phyloP scores from a whole-genome alignment of 768 basidiomycete genomes.

The Collybia sordida region DNA sequence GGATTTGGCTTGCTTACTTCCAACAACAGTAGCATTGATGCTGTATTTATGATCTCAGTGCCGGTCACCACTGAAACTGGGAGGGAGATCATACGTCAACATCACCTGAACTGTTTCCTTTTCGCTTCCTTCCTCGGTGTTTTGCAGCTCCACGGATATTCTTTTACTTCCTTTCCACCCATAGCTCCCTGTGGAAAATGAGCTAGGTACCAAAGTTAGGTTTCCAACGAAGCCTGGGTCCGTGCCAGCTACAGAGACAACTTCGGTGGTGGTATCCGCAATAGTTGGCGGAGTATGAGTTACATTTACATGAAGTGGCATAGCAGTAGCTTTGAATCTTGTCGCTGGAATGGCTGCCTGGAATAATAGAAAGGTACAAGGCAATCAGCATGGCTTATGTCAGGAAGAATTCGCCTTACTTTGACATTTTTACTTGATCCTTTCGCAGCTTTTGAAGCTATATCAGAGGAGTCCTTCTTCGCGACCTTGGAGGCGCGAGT shows the following conservation, averaged over 20 bases:
- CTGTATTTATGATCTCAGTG: slow-evolving; percentile 32
- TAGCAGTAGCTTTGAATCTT: slow-evolving; percentile 62
- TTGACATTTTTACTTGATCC: slow-evolving; percentile 44
- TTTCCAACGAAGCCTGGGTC: slow-evolving; percentile 66
- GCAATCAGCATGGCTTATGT: slow-evolving; percentile 4
- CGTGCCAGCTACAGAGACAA: slow-evolving; percentile 27
- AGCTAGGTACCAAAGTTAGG: slow-evolving; percentile 53
- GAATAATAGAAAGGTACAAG: slow-evolving; percentile 1
- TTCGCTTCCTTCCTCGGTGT: slow-evolving; percentile 44
- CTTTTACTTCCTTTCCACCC: slow-evolving; percentile 83
- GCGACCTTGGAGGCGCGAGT: slow-evolving; percentile 51
- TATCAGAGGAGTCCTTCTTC: slow-evolving; percentile 38
- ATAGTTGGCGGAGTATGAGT: slow-evolving; percentile 55
- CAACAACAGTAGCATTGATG: slow-evolving; percentile 75
- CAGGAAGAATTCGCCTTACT: slow-evolving; percentile 29
- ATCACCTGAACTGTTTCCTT: slow-evolving; percentile 72
- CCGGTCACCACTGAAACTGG: background rate
- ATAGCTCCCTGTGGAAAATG: slow-evolving; percentile 75
- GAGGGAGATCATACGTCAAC: slow-evolving; percentile 53
- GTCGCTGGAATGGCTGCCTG: slow-evolving; percentile 48
- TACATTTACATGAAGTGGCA: slow-evolving; percentile 65
- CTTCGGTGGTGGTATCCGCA: slow-evolving; percentile 34
- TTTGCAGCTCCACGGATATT: slow-evolving; percentile 61
- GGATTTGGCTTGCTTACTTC: slow-evolving; percentile 57
- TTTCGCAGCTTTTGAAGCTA: slow-evolving; percentile 30